These are phyloP conservation scores for Saksenaea oblongispora DNA, from an alignment of 371 early-diverging fungal species.

Conservation along the genomic window DNA sequence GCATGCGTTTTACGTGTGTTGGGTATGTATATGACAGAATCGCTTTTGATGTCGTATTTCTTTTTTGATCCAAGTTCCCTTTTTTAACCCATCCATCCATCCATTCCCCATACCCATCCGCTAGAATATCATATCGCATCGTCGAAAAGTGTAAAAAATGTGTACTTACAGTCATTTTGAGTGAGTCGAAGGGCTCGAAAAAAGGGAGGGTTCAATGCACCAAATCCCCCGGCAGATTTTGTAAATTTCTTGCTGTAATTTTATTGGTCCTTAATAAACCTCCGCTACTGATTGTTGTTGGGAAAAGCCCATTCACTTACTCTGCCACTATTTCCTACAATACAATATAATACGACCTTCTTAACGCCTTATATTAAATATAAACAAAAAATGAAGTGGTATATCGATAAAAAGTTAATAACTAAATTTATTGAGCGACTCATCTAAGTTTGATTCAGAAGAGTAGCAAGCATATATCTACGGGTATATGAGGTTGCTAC, in stretches of 20 bases:
- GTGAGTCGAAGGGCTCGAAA: constrained; percentile 36
- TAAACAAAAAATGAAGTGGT: too few relatives aligned
- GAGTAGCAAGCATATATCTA: too few relatives aligned
- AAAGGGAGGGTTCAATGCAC: constrained; percentile 25
- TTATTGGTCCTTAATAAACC: too few relatives aligned
- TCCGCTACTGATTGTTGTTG: too few relatives aligned
- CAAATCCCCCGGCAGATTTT: constrained; percentile 7
- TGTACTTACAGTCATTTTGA: constrained; percentile 44
- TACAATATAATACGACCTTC: too few relatives aligned
- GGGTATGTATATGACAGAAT: not conserved
- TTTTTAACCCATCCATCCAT: constrained; percentile 19
- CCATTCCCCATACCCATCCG: constrained; percentile 34
- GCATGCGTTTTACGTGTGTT: not conserved
- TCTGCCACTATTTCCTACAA: too few relatives aligned
- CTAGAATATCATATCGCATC: constrained; percentile 10
- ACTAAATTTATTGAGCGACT: too few relatives aligned
- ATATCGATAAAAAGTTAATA: too few relatives aligned
- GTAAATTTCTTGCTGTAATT: not conserved
- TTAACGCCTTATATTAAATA: too few relatives aligned
- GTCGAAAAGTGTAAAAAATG: not conserved
- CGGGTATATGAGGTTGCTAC: too few relatives aligned
- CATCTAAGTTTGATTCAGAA: too few relatives aligned
- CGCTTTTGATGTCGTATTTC: constrained; percentile 5
- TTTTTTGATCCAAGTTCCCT: not conserved
- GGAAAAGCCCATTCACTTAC: too few relatives aligned